These are phyloP conservation scores for Paecilomyces fulvus DNA, from an alignment of 2,329 filamentous ascomycete genomes.

Conservation along the genomic window DNA sequence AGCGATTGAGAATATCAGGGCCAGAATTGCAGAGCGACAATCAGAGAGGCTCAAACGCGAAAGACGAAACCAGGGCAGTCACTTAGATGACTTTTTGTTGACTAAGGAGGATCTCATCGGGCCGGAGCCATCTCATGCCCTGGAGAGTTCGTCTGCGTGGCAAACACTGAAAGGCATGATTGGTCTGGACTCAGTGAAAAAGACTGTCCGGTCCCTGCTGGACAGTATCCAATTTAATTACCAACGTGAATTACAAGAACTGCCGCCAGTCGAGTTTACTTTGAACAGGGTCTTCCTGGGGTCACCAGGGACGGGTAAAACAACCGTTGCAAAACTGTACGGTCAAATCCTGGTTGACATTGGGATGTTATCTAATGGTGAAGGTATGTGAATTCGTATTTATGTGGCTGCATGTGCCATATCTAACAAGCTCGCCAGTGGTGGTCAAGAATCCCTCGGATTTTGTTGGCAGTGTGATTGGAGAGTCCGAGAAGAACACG, in stretches of 20 bases:
- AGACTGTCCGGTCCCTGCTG: slow-evolving; percentile 50
- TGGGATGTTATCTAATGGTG: slow-evolving; percentile 58
- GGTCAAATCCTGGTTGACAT: slow-evolving; percentile 60
- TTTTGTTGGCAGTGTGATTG: slow-evolving; percentile 57
- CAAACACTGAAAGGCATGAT: slow-evolving; percentile 48
- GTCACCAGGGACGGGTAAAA: slow-evolving; percentile 67
- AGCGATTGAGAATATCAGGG: slow-evolving; percentile 54
- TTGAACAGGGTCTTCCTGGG: slow-evolving; percentile 65
- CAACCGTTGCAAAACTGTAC: slow-evolving; percentile 65
- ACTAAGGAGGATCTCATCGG: slow-evolving; percentile 64
- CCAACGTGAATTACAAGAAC: slow-evolving; percentile 53
- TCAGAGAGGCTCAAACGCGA: slow-evolving; percentile 46
- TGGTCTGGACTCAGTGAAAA: slow-evolving; percentile 56
- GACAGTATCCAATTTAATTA: slow-evolving; percentile 58
- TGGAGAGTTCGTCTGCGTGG: slow-evolving; percentile 50
- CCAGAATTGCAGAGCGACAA: slow-evolving; percentile 50
- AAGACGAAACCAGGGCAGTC: slow-evolving; percentile 26
- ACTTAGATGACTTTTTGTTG: slow-evolving; percentile 51
- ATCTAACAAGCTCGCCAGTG: slow-evolving; percentile 37
- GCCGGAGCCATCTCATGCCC: slow-evolving; percentile 50
- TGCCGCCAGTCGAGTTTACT: slow-evolving; percentile 50
- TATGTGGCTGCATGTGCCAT: not conserved
- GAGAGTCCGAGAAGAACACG: slow-evolving; percentile 61
- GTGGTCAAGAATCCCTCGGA: slow-evolving; percentile 65
- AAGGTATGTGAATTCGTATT: slow-evolving; percentile 40